Conservation (phyloP, 78 protist species). For the Trichosphaerium sp. region DNA sequence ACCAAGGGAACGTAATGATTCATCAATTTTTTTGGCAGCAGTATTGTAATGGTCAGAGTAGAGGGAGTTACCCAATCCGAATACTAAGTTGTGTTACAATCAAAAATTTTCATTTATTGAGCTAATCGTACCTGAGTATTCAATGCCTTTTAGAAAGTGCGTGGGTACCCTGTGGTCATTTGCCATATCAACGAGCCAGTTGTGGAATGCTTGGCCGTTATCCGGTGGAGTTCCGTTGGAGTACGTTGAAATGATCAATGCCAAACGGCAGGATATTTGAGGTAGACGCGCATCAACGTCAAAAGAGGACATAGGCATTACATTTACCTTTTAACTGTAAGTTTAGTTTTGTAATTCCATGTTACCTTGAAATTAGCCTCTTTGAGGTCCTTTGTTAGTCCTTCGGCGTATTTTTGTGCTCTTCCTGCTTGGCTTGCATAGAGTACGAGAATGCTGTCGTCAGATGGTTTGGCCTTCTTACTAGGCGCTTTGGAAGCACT, state of each 20-base stretch:
- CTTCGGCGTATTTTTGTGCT: not conserved
- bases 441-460: too few relatives aligned
- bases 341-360: too few relatives aligned
- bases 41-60: slow-evolving; percentile 9
- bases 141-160: not conserved
- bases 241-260: slow-evolving; percentile 29
- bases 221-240: slow-evolving; percentile 25
- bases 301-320: not conserved
- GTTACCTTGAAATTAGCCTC: too few relatives aligned
- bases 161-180: slow-evolving; percentile 1
- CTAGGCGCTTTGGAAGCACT: too few relatives aligned
- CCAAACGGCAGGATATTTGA: not conserved
- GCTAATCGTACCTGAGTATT: too few relatives aligned
- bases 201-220: not conserved
- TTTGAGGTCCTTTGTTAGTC: not conserved
- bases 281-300: not conserved
- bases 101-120: too few relatives aligned
- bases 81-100: slow-evolving; percentile 8
- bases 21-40: slow-evolving; percentile 15
- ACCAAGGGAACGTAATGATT: slow-evolving; percentile 4
- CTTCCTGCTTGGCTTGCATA: not conserved
- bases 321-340: not conserved
- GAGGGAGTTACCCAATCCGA: slow-evolving; percentile 43
- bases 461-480: too few relatives aligned
- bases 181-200: not conserved